phyloP scores from a whole-genome alignment of 2,329 filamentous ascomycete species.

The Ophiostoma sp. region DNA sequence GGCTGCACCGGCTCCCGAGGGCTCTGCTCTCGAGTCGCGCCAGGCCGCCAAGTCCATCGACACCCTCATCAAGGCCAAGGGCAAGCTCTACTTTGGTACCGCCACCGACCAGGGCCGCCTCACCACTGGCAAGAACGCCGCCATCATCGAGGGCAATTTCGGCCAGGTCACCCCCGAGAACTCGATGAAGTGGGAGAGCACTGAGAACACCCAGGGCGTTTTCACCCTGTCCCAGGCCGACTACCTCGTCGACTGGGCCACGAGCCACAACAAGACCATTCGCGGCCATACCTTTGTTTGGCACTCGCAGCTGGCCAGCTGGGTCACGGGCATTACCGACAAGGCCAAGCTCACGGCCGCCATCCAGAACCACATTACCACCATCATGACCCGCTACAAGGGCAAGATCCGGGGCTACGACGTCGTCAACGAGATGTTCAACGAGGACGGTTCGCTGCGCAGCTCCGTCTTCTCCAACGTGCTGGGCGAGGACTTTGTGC shows the following conservation, averaged over 20 bases:
- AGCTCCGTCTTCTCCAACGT: slow-evolving; percentile 60
- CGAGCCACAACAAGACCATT: slow-evolving; percentile 51
- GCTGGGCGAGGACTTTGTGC: slow-evolving; percentile 64
- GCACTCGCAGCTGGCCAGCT: slow-evolving; percentile 55
- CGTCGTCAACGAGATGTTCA: slow-evolving; percentile 61
- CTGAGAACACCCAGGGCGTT: slow-evolving; percentile 42
- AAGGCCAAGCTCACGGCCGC: slow-evolving; percentile 48
- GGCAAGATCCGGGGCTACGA: slow-evolving; percentile 61
- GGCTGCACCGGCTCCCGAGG: slow-evolving; percentile 34
- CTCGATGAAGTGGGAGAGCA: slow-evolving; percentile 64
- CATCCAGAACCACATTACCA: slow-evolving; percentile 56
- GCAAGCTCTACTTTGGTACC: slow-evolving; percentile 62
- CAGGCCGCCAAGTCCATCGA: slow-evolving; percentile 49
- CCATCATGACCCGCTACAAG: slow-evolving; percentile 54
- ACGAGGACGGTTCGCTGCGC: slow-evolving; percentile 56
- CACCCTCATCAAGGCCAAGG: slow-evolving; percentile 52
- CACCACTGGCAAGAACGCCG: slow-evolving; percentile 44
- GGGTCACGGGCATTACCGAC: slow-evolving; percentile 54
- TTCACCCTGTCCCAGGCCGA: slow-evolving; percentile 57
- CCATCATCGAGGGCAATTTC: slow-evolving; percentile 56
- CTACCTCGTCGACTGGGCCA: slow-evolving; percentile 55
- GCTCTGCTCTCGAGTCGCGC: slow-evolving; percentile 26
- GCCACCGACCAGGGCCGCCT: slow-evolving; percentile 52
- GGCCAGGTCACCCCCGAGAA: slow-evolving; percentile 64
- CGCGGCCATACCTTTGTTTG: slow-evolving; percentile 64